Percentiles rank a stretch among this genome's conserved stretches.
phyloP scores from a whole-genome alignment of 2,329 filamentous ascomycete species.

The Colletotrichum viniferum region DNA sequence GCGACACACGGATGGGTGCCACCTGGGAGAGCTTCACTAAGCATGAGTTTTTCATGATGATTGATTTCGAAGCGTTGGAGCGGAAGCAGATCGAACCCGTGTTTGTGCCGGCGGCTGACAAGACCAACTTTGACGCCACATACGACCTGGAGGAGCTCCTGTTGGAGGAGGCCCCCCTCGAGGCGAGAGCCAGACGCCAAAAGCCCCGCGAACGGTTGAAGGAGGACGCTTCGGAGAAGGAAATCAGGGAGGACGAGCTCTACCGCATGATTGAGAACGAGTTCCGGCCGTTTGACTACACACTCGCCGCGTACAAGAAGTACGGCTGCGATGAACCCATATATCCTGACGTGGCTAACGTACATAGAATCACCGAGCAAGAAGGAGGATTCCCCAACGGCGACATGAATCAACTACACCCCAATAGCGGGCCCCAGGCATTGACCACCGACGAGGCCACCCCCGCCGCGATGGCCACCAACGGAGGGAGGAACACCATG shows the following conservation, averaged over 20 bases:
- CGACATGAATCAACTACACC: background rate
- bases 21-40: conserved; percentile 85
- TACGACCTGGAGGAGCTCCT: conserved; percentile 95
- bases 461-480: conserved; percentile 37
- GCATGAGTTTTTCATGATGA: conserved; percentile 85
- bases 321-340: conserved; percentile 42
- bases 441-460: conserved; percentile 57
- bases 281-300: conserved; percentile 96
- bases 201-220: conserved; percentile 92
- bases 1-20: conserved; percentile 80
- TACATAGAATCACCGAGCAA: conserved; percentile 14
- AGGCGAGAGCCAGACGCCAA: conserved; percentile 89
- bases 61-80: conserved; percentile 86
- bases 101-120: conserved; percentile 92
- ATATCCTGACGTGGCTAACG: conserved; percentile 6
- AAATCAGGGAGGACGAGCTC: conserved; percentile 92
- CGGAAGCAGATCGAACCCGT: conserved; percentile 88
- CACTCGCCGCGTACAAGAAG: conserved; percentile 77
- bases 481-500: conserved; percentile 21
- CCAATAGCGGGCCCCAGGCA: conserved; percentile 42
- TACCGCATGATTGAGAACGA: conserved; percentile 93
- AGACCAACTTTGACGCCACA: conserved; percentile 98
- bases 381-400: conserved; percentile 15
- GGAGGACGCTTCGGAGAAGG: conserved; percentile 92
- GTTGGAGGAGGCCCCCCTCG: conserved; percentile 91